Percentiles rank a stretch among this genome's conserved stretches.
These are phyloP conservation scores for Fusarium begoniae DNA, from an alignment of 2,329 filamentous ascomycete genomes.

Conservation along the genomic window DNA sequence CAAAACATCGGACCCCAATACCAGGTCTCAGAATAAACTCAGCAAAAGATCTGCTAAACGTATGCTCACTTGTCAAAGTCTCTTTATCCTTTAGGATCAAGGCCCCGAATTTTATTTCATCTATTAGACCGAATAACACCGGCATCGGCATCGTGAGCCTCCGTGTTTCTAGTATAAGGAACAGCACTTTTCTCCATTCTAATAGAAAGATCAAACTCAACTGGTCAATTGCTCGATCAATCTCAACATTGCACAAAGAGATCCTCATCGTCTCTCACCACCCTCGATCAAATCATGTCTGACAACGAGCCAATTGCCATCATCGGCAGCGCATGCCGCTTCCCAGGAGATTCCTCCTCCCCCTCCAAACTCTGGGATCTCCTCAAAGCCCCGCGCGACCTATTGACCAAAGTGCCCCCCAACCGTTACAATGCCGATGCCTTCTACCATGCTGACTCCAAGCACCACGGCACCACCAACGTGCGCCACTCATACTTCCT, in stretches of 20 bases:
- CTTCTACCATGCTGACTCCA: background rate
- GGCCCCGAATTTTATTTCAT: too few species aligned
- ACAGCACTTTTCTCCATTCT: background rate
- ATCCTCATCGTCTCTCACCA: background rate
- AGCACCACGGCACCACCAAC: background rate
- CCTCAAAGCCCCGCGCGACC: fast-evolving
- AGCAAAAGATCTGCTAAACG: too few species aligned
- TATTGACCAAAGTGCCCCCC: background rate
- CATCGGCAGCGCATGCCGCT: constrained; percentile 51
- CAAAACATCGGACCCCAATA: too few species aligned
- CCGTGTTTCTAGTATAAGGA: background rate
- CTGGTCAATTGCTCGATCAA: background rate
- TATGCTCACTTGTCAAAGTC: too few species aligned
- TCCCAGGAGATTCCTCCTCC: constrained; percentile 47
- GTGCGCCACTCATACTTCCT: background rate
- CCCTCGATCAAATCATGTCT: background rate
- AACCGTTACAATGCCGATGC: background rate
- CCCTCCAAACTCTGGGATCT: constrained; percentile 1
- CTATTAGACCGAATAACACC: background rate
- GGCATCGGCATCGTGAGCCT: background rate
- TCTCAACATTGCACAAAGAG: background rate
- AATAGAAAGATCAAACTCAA: fast-evolving
- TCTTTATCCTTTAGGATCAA: too few species aligned
- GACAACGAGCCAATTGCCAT: constrained; percentile 51
- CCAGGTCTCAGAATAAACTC: too few species aligned